Percentiles rank a stretch among this genome's conserved stretches.
phyloP scores from a whole-genome alignment of 257 asterid genomes.

The Solanum phureja region DNA sequence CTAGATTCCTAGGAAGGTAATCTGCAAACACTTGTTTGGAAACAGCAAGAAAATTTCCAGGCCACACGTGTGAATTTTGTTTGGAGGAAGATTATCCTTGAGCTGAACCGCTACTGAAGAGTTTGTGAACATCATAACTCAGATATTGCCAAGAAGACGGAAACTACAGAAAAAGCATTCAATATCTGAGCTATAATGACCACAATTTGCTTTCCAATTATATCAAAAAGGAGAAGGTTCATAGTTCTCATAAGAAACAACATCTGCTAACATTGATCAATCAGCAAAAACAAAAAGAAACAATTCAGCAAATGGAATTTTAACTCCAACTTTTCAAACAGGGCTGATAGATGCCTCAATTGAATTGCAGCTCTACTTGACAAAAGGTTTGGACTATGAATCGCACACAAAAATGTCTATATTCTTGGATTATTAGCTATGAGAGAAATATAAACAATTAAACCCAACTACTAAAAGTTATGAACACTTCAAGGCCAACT shows the following conservation, averaged over 20 bases:
- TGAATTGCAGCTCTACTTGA: neutral
- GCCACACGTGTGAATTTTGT: neutral
- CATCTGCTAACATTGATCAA: neutral
- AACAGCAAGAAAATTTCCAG: neutral
- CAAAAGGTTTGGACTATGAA: neutral
- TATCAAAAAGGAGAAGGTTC: neutral
- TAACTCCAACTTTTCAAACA: neutral
- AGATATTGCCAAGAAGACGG: neutral
- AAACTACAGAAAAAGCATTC: neutral
- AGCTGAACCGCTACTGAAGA: neutral
- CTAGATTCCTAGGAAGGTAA: neutral
- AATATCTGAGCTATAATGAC: neutral
- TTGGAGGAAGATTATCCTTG: neutral
- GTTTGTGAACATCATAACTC: neutral
- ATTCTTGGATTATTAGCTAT: neutral
- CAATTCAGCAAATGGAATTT: neutral
- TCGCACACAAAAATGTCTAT: neutral
- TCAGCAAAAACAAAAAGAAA: neutral
- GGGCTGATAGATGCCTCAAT: neutral
- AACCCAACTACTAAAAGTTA: neutral
- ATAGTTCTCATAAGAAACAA: neutral
- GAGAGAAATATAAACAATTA: neutral
- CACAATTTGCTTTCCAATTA: neutral
- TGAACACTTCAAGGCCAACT: neutral
- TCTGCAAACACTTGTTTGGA: neutral